These are phyloP conservation scores for Ogataea methylovora DNA, from an alignment of 805 yeast species.

Conservation along the genomic window DNA sequence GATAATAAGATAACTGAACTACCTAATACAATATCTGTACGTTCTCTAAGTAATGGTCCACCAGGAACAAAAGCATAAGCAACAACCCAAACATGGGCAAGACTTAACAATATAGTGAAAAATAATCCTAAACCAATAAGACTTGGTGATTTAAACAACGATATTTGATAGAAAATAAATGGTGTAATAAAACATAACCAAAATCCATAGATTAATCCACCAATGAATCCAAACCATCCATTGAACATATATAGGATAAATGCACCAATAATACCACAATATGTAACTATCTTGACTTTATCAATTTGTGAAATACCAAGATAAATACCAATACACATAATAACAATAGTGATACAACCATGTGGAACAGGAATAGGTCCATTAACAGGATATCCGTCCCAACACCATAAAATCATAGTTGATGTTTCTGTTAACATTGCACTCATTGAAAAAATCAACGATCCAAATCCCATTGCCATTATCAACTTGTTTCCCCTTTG, in stretches of 20 bases:
- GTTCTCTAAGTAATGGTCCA: slow-evolving; percentile 80
- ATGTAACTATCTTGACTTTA: slow-evolving; percentile 12
- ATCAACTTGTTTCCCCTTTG: slow-evolving; percentile 19
- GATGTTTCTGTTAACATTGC: slow-evolving; percentile 80
- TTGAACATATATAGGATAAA: slow-evolving; percentile 38
- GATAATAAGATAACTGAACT: slow-evolving; percentile 55
- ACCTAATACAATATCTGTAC: slow-evolving; percentile 69
- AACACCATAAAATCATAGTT: slow-evolving; percentile 85
- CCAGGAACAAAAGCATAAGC: slow-evolving; percentile 98
- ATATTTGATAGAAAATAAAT: slow-evolving; percentile 43
- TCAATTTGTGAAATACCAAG: slow-evolving; percentile 33
- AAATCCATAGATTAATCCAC: slow-evolving; percentile 55
- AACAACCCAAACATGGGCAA: slow-evolving; percentile 93
- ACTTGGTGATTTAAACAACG: slow-evolving; percentile 32
- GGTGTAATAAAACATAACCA: slow-evolving; percentile 62
- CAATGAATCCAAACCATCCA: slow-evolving; percentile 71
- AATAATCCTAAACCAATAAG: slow-evolving; percentile 46
- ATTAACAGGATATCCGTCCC: slow-evolving; percentile 87
- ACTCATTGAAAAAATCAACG: slow-evolving; percentile 61
- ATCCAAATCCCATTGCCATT: slow-evolving; percentile 68
- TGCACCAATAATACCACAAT: slow-evolving; percentile 42
- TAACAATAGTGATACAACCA: slow-evolving; percentile 57
- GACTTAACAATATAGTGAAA: slow-evolving; percentile 43
- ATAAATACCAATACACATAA: slow-evolving; percentile 51
- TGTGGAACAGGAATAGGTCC: slow-evolving; percentile 89